Evolutionary conservation across 2,329 filamentous ascomycete genomes (phyloP).

Genomic region (Fusarium euwallaceae): DNA sequence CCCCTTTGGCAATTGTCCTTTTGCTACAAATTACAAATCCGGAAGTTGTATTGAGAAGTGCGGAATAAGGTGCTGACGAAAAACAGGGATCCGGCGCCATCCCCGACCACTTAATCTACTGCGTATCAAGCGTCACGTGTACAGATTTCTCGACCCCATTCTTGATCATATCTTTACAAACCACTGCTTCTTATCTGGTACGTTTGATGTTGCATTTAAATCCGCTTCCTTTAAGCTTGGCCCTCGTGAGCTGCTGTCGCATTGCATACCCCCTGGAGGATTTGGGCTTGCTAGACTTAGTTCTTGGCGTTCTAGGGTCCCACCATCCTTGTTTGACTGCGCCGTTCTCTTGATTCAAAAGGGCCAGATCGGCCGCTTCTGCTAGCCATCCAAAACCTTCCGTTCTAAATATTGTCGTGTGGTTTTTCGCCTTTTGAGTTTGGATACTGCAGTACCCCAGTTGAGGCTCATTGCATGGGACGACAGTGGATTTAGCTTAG

Average conservation of each 20-base stretch:
- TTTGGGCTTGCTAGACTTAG: neutral
- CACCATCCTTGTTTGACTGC: neutral
- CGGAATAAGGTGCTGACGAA: neutral
- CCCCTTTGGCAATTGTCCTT: neutral
- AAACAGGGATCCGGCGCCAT: neutral
- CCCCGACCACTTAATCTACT: neutral
- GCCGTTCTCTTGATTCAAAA: neutral
- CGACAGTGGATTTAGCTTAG: neutral
- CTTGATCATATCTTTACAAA: neutral
- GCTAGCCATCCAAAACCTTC: neutral
- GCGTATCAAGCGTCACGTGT: neutral
- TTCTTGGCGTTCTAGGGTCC: neutral
- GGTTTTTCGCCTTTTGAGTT: neutral
- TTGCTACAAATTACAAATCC: neutral
- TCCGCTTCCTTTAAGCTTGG: neutral
- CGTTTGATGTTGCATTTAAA: neutral
- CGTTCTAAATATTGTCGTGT: neutral
- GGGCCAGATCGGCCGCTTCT: neutral
- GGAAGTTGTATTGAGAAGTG: neutral
- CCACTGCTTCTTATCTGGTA: neutral
- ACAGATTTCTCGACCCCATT: neutral
- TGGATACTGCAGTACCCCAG: neutral
- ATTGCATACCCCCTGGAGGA: neutral
- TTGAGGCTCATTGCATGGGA: neutral
- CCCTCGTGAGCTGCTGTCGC: neutral